Evolutionary conservation across 2,329 filamentous ascomycete genomes (phyloP).

Genomic region (Stachybotrys elegans): DNA sequence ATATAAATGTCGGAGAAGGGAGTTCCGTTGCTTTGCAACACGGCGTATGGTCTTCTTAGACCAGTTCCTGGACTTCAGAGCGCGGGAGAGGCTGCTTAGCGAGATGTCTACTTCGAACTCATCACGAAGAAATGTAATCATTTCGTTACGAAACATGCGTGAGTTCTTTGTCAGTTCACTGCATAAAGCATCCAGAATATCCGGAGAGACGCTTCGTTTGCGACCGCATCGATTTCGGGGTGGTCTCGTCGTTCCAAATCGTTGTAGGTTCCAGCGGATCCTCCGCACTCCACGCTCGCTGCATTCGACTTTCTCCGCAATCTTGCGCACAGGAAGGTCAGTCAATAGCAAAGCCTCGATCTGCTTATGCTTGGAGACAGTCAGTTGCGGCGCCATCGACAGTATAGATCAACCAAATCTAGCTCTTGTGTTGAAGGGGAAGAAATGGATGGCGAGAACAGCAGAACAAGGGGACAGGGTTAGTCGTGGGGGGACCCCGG

Average conservation of each 20-base stretch:
- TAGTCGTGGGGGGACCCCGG: not conserved
- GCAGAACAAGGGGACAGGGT: not conserved
- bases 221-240: not conserved
- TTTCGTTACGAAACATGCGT: constrained; percentile 1
- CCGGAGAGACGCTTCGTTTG: not conserved
- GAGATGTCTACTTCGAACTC: constrained; percentile 2
- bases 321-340: not conserved
- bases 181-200: constrained; percentile 1
- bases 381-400: not conserved
- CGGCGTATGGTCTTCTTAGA: constrained; percentile 1
- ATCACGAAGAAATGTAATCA: constrained; percentile 1
- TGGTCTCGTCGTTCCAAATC: constrained; percentile 1
- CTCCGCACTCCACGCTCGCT: not conserved
- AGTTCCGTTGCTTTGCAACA: constrained; percentile 3
- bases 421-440: not conserved
- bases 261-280: not conserved
- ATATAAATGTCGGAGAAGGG: constrained; percentile 1
- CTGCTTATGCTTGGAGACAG: not conserved
- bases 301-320: constrained; percentile 2
- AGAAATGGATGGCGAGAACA: too few species aligned
- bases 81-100: constrained; percentile 1
- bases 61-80: not conserved
- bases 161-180: not conserved
- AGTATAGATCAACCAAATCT: too few species aligned
- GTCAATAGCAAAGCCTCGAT: not conserved